Evolutionary conservation across 495 filamentous ascomycete species (phyloP).

Genomic region (Penicillium manginii): DNA sequence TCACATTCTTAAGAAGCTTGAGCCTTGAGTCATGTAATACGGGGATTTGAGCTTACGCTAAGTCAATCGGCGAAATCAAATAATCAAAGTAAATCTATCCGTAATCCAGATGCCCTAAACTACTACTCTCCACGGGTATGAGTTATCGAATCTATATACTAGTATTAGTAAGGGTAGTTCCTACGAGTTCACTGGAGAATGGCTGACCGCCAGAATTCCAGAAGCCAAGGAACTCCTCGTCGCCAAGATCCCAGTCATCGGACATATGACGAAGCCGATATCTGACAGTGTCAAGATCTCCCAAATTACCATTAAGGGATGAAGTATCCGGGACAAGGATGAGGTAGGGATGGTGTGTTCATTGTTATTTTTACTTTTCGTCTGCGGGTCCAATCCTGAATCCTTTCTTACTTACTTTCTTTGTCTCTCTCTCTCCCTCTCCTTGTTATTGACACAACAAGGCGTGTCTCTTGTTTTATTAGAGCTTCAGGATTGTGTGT

Average conservation of each 20-base stretch:
- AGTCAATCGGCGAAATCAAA: too few species aligned
- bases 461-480: too few species aligned
- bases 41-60: not conserved
- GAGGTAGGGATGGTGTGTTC: not conserved
- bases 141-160: too few species aligned
- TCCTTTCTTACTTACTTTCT: too few species aligned
- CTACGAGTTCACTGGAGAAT: too few species aligned
- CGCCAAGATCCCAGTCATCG: conserved; percentile 17
- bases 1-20: not conserved
- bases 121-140: too few species aligned
- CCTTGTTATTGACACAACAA: too few species aligned
- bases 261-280: conserved; percentile 5
- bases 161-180: too few species aligned
- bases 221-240: not conserved
- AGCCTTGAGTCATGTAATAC: not conserved
- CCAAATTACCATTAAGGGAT: not conserved
- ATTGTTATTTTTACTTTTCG: not conserved
- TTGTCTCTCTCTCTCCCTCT: not conserved
- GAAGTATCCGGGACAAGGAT: conserved; percentile 10
- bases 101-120: too few species aligned
- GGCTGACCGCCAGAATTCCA: too few species aligned
- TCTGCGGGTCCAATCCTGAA: not conserved
- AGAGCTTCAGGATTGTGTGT: not conserved
- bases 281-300: conserved; percentile 1
- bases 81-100: too few species aligned